These are phyloP conservation scores for Sporisorium scitamineum DNA, from an alignment of 1,284 basidiomycete species.

Conservation along the genomic window DNA sequence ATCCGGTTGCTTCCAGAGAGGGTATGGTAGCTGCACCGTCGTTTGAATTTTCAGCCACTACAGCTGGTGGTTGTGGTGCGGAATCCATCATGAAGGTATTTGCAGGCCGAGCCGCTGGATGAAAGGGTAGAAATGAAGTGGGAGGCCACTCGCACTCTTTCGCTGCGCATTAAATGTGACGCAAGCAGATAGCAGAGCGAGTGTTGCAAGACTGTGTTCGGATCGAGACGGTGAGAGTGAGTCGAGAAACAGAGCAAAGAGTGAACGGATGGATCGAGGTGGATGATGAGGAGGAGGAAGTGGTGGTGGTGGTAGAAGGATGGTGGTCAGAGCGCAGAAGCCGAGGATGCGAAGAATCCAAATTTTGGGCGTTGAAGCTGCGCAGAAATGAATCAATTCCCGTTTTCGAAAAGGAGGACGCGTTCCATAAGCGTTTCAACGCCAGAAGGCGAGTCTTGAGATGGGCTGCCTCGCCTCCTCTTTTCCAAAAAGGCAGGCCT, in stretches of 20 bases:
- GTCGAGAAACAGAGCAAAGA: too few species aligned
- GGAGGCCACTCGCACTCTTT: background rate
- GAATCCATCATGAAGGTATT: slow-evolving; percentile 6
- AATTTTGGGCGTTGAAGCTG: slow-evolving; percentile 13
- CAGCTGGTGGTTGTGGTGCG: background rate
- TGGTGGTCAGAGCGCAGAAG: slow-evolving; percentile 27
- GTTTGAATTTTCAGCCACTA: background rate
- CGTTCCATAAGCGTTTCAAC: background rate
- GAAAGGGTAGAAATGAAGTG: background rate
- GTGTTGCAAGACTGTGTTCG: background rate
- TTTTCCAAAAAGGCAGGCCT: background rate
- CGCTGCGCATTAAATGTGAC: background rate
- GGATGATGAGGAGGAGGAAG: background rate
- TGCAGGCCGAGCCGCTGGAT: background rate
- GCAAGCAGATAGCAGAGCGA: background rate
- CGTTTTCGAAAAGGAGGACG: slow-evolving; percentile 4
- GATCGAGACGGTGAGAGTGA: background rate
- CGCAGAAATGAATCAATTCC: slow-evolving; percentile 8
- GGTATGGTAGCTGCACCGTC: background rate
- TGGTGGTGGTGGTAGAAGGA: slow-evolving; percentile 4
- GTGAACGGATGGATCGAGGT: background rate
- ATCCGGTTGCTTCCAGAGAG: background rate
- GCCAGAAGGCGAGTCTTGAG: background rate
- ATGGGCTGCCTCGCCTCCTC: background rate
- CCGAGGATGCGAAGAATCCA: slow-evolving; percentile 24